Base-by-base conservation (phyloP, 495 filamentous ascomycete species). In the Penicillium herquei region DNA sequence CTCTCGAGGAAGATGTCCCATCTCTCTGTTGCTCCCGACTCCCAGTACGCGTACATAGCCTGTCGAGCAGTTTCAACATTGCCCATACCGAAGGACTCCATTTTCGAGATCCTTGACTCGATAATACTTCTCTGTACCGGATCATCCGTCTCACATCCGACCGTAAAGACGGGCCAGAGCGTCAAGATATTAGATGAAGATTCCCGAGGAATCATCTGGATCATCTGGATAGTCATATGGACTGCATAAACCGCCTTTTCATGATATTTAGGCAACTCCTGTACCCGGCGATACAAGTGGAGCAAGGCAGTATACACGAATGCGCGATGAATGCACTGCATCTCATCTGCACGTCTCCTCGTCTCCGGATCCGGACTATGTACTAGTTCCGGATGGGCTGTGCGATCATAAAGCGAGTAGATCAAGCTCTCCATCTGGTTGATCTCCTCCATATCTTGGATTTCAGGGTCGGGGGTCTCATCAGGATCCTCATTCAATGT, bases 31-130 rank as follows among this genome's bases (percentile, higher is more conserved):
- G 42, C 51, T 5, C 42, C 42, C 16, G 30, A 47, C 5, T 54
- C 51, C 51, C 51, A 54, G 33, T 54, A 54, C 34, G 43, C 51
- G 13, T 43, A 13, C 51, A 54, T 54, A 16, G 51, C 51, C 17
- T 54, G 43, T 7, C 51, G 51, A 8, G 51, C 51, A n/a, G 41
- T 54, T n/a, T 54, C 41, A 16, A 54, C 51, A 34, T 54, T 54
- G 9, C 51, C 51, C 51, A 54, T 54, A 4, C 51, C 51, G 13
- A 46, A 54, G 0, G 51, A 18, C 33, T 54, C 51, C 51, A 54
- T 54, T 16, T 39, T 47, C 3, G 51, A 14, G 3, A 54, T 43
- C 17, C 51, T 34, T 10, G 39, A 32, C 26, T 47, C 34, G 11
- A 54, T 54, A 18, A 54, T 54, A 2, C 46, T 34, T 12, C 51